Base-by-base conservation (phyloP, 2,329 filamentous ascomycete species). In the Stagonosporopsis chrysanthemi region DNA sequence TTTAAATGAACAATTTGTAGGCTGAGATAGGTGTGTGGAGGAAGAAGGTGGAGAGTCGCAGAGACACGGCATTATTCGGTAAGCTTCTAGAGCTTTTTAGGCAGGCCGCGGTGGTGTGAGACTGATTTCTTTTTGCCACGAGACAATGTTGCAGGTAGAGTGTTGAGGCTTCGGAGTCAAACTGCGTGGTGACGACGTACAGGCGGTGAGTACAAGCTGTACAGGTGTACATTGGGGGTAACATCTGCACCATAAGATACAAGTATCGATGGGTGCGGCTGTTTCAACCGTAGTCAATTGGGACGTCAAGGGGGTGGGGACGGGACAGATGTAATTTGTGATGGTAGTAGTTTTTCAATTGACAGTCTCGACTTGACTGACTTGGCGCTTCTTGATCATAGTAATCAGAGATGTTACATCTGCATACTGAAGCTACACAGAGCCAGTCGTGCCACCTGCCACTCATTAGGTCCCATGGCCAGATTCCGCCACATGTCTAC, bases 391-490 rank as follows among this genome's bases (percentile, higher is more conserved):
- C 52, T 38, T 36, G 43, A 22, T n/a, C 6, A 22, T 24, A 39
- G 31, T 24, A 19, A 45, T 42, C 26, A 53, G 31, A 36, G 56
- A 50, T 47, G 46, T 59, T 55, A 55, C 54, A 61, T 51, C 54
- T 58, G 60, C 36, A 50, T 51, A 33, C 50, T 41, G 49, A 12
- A 50, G 50, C 40, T 54, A 53, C 50, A 58, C 36, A 52, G 52
- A 38, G 42, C 40, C 42, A 56, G 44, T 50, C 31, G 59, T 61
- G 49, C 52, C 55, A 63, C 57, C 52, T 58, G 58, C 60, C 61
- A 59, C 56, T 57, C 52, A 45, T 52, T 56, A 61, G 43, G 42
- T 58, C 52, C 53, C 55, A 59, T 59, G 61, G 58, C 57, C 39
- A 52, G 31, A 52, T 26, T 35, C 51, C 43, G 48, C 35, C 49